Conservation (phyloP, 306 rosid species). For the Astragalus membranaceus region DNA sequence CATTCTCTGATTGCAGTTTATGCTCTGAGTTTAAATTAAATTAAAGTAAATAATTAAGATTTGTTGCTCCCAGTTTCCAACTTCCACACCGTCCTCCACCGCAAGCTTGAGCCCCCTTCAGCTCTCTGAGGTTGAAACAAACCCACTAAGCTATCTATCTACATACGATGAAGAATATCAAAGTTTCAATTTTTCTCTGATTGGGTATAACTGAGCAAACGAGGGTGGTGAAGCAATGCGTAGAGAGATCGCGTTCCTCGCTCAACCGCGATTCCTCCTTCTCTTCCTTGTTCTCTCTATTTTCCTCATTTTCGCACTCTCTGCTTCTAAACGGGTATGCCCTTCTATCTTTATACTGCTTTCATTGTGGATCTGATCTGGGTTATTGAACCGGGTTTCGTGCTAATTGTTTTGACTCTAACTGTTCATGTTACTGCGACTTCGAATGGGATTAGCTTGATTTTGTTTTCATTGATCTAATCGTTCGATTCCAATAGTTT, state of each 20-base stretch:
- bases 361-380: conserved; percentile 19
- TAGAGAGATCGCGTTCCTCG: conserved; percentile 43
- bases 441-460: neutral
- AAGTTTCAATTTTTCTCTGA: conserved; percentile 10
- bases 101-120: neutral
- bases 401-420: neutral
- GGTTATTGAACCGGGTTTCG: neutral
- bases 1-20: neutral
- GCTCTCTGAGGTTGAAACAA: neutral
- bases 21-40: neutral
- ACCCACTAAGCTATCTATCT: conserved; percentile 10
- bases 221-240: conserved; percentile 34
- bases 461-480: conserved; percentile 4
- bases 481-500: neutral
- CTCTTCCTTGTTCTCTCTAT: conserved; percentile 35
- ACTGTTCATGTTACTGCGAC: neutral
- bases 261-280: conserved; percentile 49
- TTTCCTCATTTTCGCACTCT: conserved; percentile 46
- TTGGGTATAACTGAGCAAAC: neutral
- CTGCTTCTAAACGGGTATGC: conserved; percentile 19
- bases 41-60: neutral
- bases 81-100: neutral
- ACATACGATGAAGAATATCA: conserved; percentile 7
- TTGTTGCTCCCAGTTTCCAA: neutral
- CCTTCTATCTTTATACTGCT: neutral